These are phyloP conservation scores for Nitzschia palea DNA, from an alignment of 108 stramenopile genomes.

Conservation along the genomic window DNA sequence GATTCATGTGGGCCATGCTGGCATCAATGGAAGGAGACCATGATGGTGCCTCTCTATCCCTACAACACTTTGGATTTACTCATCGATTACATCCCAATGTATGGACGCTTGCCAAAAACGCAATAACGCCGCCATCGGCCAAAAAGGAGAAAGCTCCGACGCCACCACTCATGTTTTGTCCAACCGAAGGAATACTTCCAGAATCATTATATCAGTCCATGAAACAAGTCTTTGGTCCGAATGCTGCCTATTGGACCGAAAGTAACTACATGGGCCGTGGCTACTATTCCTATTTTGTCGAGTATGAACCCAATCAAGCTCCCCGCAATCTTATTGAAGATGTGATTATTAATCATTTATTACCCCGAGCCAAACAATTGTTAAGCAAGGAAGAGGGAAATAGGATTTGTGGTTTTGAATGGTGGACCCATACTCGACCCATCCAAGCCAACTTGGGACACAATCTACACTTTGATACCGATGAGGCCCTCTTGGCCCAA, in stretches of 20 bases:
- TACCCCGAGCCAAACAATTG: slow-evolving; percentile 60
- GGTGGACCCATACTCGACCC: slow-evolving; percentile 85
- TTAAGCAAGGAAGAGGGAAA: slow-evolving; percentile 28
- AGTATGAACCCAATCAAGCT: slow-evolving; percentile 29
- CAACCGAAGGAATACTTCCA: slow-evolving; percentile 47
- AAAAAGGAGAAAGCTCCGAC: not conserved
- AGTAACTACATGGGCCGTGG: slow-evolving; percentile 70
- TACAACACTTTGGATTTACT: slow-evolving; percentile 63
- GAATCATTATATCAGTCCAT: slow-evolving; percentile 51
- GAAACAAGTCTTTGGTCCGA: slow-evolving; percentile 63
- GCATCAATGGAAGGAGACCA: slow-evolving; percentile 58
- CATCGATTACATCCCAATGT: slow-evolving; percentile 88
- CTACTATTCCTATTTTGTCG: slow-evolving; percentile 79
- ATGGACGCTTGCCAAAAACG: slow-evolving; percentile 42
- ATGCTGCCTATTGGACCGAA: slow-evolving; percentile 74
- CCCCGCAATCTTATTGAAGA: slow-evolving; percentile 69
- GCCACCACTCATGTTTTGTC: slow-evolving; percentile 26
- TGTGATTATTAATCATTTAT: slow-evolving; percentile 63
- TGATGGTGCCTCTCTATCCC: slow-evolving; percentile 50
- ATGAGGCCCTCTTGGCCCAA: slow-evolving; percentile 68
- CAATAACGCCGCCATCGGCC: slow-evolving; percentile 16
- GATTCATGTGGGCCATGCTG: slow-evolving; percentile 82
- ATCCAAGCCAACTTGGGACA: slow-evolving; percentile 84
- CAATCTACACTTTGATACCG: slow-evolving; percentile 89
- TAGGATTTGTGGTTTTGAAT: slow-evolving; percentile 76